Conservation (phyloP, 108 stramenopile genomes). For the Conticribra guillardii region DNA sequence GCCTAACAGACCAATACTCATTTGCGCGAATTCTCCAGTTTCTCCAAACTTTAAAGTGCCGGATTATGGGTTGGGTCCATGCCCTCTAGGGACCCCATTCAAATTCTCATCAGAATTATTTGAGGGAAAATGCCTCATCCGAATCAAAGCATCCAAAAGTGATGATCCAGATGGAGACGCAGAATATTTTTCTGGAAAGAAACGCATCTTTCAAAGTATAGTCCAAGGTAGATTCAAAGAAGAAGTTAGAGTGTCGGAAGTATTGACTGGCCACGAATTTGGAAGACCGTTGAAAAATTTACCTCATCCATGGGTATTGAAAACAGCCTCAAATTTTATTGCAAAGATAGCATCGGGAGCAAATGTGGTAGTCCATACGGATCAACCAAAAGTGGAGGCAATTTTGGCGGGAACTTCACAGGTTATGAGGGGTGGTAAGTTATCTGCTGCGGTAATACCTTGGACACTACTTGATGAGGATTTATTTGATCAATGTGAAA, state of each 20-base stretch:
- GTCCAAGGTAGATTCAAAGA: slow-evolving; percentile 74
- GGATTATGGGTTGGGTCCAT: slow-evolving; percentile 17
- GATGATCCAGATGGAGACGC: slow-evolving; percentile 42
- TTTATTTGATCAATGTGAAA: background rate
- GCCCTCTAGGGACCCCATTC: slow-evolving; percentile 45
- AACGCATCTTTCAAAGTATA: slow-evolving; percentile 59
- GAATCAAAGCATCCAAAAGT: slow-evolving; percentile 44
- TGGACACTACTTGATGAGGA: no score
- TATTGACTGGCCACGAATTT: slow-evolving; percentile 63
- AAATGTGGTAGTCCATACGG: slow-evolving; percentile 33
- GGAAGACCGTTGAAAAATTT: slow-evolving; percentile 49
- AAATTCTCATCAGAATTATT: slow-evolving; percentile 63
- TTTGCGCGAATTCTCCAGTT: slow-evolving; percentile 50
- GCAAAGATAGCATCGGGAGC: slow-evolving; percentile 38
- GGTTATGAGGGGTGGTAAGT: slow-evolving; percentile 37
- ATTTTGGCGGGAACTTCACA: slow-evolving; percentile 45
- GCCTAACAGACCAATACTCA: slow-evolving; percentile 48
- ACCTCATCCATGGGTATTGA: slow-evolving; percentile 51
- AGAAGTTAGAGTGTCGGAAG: slow-evolving; percentile 50
- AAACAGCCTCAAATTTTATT: slow-evolving; percentile 47
- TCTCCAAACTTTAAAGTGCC: slow-evolving; percentile 31
- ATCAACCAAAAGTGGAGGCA: slow-evolving; percentile 39
- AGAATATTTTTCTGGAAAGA: slow-evolving; percentile 62
- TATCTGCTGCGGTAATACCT: background rate
- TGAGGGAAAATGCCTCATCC: slow-evolving; percentile 55